Conservation (phyloP, 2,329 filamentous ascomycete genomes). For the Pestalotiopsis sp. region DNA sequence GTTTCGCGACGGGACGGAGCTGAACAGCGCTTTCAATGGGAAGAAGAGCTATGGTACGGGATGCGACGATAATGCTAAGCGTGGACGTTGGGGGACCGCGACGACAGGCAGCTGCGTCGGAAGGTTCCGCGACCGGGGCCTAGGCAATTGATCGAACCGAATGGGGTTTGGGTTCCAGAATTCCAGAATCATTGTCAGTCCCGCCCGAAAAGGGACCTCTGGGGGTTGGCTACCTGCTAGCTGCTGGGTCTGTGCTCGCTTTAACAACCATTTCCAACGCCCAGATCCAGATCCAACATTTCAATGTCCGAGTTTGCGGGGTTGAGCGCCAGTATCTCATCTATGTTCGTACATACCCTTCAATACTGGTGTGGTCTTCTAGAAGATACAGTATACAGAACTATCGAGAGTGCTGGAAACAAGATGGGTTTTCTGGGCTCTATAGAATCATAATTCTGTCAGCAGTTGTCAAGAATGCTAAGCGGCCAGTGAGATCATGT, state of each 20-base stretch:
- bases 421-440: no score
- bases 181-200: background rate
- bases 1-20: background rate
- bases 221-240: background rate
- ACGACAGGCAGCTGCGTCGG: background rate
- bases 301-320: no score
- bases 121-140: background rate
- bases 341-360: no score
- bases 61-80: background rate
- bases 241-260: background rate
- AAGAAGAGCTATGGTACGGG: no score
- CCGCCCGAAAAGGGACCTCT: background rate
- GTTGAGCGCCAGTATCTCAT: no score
- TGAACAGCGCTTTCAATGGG: no score
- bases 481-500: background rate
- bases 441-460: background rate
- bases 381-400: no score
- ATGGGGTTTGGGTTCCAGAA: background rate
- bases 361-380: no score
- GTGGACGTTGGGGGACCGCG: background rate
- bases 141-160: no score
- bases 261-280: background rate
- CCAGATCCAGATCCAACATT: no score
- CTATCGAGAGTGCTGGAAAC: no score
- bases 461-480: background rate